Evolutionary conservation across 257 asterid genomes (phyloP).

Genomic region (Solanum etuberosum): DNA sequence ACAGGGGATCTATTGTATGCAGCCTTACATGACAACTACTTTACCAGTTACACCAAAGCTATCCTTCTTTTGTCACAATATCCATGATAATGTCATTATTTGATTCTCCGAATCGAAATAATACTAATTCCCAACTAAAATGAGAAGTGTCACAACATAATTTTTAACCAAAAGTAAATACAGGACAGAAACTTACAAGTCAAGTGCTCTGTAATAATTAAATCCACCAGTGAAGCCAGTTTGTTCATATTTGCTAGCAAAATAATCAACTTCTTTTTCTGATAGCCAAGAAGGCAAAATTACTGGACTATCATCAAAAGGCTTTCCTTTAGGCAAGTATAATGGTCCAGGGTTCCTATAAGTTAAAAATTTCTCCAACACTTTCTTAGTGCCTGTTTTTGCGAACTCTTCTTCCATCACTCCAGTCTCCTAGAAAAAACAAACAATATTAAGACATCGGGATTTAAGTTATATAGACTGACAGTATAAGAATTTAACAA

Average conservation of each 20-base stretch:
- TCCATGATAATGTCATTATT: not conserved
- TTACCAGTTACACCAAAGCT: not conserved
- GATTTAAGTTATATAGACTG: not conserved
- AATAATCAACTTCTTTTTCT: conserved; percentile 13
- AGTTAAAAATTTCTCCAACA: conserved; percentile 1
- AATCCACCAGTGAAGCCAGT: conserved; percentile 19
- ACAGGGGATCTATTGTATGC: not conserved
- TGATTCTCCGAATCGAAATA: not conserved
- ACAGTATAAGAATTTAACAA: not conserved
- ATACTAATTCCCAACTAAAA: not conserved
- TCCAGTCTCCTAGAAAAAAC: conserved; percentile 13
- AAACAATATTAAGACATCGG: not conserved
- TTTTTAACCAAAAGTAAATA: not conserved
- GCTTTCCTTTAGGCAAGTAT: conserved; percentile 12
- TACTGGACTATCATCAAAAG: conserved; percentile 1
- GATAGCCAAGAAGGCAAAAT: conserved; percentile 16
- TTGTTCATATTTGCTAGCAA: conserved; percentile 5
- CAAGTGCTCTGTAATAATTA: conserved; percentile 21
- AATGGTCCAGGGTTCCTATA: conserved; percentile 15
- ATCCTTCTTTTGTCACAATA: not conserved
- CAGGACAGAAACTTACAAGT: conserved; percentile 5
- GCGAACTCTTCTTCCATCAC: conserved; percentile 24
- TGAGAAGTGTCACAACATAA: not conserved
- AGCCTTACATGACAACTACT: not conserved
- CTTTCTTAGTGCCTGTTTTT: conserved; percentile 6